These are phyloP conservation scores for Chrysoporthe cubensis DNA, from an alignment of 2,329 filamentous ascomycete species.

Conservation along the genomic window DNA sequence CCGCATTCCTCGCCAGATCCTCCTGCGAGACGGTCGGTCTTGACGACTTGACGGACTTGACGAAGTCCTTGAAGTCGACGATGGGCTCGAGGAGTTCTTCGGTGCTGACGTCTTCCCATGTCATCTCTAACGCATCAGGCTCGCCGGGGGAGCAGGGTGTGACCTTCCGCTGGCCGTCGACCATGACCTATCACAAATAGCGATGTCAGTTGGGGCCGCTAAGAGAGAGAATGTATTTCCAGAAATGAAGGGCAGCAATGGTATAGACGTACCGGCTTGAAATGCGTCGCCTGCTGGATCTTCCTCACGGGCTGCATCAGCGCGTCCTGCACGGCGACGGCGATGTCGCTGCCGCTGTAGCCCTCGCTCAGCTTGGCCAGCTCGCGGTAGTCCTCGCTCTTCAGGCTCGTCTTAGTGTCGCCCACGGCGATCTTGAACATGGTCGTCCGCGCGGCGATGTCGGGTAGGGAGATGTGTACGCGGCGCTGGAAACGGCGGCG, in stretches of 20 bases:
- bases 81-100: slow-evolving; percentile 86
- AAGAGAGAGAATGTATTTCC: background rate
- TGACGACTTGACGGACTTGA: slow-evolving; percentile 86
- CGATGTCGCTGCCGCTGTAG: slow-evolving; percentile 95
- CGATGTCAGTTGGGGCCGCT: background rate
- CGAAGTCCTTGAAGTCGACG: slow-evolving; percentile 87
- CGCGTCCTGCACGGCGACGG: slow-evolving; percentile 92
- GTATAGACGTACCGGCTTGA: slow-evolving; percentile 73
- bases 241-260: background rate
- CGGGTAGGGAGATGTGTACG: slow-evolving; percentile 93
- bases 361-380: slow-evolving; percentile 85
- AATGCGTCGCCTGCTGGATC: slow-evolving; percentile 97
- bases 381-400: slow-evolving; percentile 75
- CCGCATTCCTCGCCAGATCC: slow-evolving; percentile 80
- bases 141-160: slow-evolving; percentile 97
- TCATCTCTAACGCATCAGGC: slow-evolving; percentile 84
- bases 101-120: slow-evolving; percentile 83
- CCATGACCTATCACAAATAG: slow-evolving; percentile 60
- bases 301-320: slow-evolving; percentile 97
- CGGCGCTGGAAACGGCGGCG: slow-evolving; percentile 92
- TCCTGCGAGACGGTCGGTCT: slow-evolving; percentile 88
- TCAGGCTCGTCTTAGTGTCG: slow-evolving; percentile 84
- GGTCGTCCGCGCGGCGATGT: slow-evolving; percentile 80
- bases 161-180: slow-evolving; percentile 68
- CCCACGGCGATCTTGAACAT: slow-evolving; percentile 98